These are phyloP conservation scores for Nicotiana tabacum DNA, from an alignment of 257 asterid species.

Conservation along the genomic window DNA sequence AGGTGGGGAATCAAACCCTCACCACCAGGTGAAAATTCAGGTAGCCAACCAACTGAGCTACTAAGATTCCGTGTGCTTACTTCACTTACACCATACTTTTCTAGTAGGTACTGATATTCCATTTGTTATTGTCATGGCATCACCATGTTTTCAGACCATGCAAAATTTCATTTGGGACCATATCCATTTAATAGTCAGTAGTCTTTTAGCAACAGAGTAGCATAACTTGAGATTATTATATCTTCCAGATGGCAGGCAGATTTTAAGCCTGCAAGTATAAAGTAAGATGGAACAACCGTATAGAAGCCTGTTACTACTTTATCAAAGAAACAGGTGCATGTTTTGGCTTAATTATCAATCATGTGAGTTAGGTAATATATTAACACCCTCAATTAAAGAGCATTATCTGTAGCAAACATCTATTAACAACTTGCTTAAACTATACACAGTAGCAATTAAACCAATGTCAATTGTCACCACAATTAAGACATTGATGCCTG, in stretches of 20 bases:
- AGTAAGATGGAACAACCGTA: background rate
- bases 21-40: too few species aligned
- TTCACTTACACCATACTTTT: background rate
- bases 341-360: background rate
- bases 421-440: background rate
- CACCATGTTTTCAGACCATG: background rate
- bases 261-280: background rate
- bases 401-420: background rate
- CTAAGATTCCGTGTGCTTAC: background rate
- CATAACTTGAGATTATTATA: background rate
- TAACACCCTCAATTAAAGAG: conserved; percentile 1
- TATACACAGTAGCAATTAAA: background rate
- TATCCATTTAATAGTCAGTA: background rate
- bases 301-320: background rate
- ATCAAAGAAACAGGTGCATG: background rate
- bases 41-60: too few species aligned
- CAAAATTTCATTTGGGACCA: background rate
- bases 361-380: background rate
- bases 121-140: background rate
- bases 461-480: background rate
- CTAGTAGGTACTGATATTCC: background rate
- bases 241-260: background rate
- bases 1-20: too few species aligned
- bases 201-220: background rate
- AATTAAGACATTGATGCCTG: background rate